These are phyloP conservation scores for Fusarium marasasianum DNA, from an alignment of 2,329 filamentous ascomycete genomes.

Conservation along the genomic window DNA sequence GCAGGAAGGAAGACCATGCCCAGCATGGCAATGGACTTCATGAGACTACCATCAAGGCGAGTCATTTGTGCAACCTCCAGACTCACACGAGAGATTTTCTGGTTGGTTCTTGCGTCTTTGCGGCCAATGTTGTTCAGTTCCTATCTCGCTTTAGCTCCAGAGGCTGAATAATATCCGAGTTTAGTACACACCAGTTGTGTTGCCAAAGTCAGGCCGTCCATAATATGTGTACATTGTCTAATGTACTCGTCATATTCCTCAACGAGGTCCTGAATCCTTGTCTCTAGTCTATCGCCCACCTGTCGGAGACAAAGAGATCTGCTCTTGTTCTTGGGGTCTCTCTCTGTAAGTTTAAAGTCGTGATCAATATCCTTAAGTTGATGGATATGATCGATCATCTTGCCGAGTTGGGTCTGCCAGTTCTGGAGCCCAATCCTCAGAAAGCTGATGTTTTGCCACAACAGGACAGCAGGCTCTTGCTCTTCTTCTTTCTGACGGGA, in stretches of 20 bases:
- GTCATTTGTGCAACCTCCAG: background rate
- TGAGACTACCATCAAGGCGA: background rate
- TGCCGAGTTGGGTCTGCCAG: too few species aligned
- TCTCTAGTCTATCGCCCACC: background rate
- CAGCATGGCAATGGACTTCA: background rate
- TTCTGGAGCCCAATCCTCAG: too few species aligned
- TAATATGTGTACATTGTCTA: background rate
- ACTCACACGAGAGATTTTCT: background rate
- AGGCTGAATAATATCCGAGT: too few species aligned
- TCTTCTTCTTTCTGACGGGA: too few species aligned
- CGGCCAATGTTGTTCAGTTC: background rate
- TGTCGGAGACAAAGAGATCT: background rate
- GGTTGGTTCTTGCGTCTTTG: background rate
- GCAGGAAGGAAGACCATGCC: constrained; percentile 12
- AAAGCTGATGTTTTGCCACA: too few species aligned
- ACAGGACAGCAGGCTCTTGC: too few species aligned
- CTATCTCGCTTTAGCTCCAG: background rate
- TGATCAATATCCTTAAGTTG: too few species aligned
- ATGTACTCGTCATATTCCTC: constrained; percentile 10
- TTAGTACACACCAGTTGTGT: background rate
- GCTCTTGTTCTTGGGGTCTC: accelerated
- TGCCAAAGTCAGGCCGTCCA: background rate
- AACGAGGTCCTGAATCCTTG: background rate
- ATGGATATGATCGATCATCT: too few species aligned
- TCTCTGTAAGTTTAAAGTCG: too few species aligned